Base-by-base conservation (phyloP, 257 asterid genomes). In the Nicotiana tomentosiformis region DNA sequence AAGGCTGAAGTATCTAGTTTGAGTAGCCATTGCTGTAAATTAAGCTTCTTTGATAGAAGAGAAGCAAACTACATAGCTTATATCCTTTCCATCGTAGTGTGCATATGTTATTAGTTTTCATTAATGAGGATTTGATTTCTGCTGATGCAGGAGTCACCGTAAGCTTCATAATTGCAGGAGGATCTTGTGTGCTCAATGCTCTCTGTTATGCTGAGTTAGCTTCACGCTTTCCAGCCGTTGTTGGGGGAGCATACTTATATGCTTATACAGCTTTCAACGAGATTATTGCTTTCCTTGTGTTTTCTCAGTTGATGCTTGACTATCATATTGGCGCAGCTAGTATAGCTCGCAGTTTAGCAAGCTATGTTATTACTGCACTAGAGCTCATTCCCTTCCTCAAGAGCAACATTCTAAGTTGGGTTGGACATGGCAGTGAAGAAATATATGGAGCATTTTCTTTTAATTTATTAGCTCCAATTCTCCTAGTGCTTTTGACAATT, bases 251-350 rank as follows among this genome's bases (percentile, higher is more conserved):
- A 7, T 96, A 96, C 84, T 79, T 94, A 49, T 96, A 96, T 81
- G 69, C 99, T 5, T 96, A 96, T 88, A 87, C 99, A 51, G 98
- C 99, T 88, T 96, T 96, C 91, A 93, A 96, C 23, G 99, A 96
- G 93, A 96, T 96, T 74, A 92, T 92, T 39, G 99, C 98, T 57
- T 96, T 94, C 89, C 91, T 96, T 46, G 99, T 96, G 85, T 96
- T 96, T 86, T 58, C 93, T 81, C 99, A 96, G 83, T 88, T 96
- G 90, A 96, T 96, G 98, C 90, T 96, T 46, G 99, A 96, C 84
- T 96, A 94, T 87, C 98, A 94, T 83, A 96, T 96, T 81, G 99
- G 98, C 69, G 99, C 99, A 2, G 99, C 99, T 86, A 94, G 98
- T 85, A 90, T 96, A 83, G 99, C 99, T 9, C 99, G 98, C 78